phyloP scores from a whole-genome alignment of 257 asterid genomes.

The Cinchona pubescens region DNA sequence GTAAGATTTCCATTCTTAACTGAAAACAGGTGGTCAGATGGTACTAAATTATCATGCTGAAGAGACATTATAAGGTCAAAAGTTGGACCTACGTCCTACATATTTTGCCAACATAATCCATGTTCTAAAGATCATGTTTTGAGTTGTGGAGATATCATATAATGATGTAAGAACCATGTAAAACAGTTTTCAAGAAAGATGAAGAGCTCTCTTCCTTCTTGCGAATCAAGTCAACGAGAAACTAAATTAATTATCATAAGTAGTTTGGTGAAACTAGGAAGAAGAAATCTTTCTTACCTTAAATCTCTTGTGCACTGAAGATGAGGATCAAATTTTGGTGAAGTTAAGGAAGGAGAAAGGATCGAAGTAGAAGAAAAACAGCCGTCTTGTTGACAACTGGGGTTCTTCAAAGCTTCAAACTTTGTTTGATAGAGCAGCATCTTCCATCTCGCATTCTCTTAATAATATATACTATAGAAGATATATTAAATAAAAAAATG shows the following conservation, averaged over 20 bases:
- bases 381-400: conserved; percentile 15
- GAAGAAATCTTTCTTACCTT: conserved; percentile 19
- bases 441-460: conserved; percentile 20
- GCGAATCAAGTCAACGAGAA: conserved; percentile 1
- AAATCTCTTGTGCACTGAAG: not conserved
- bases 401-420: conserved; percentile 6
- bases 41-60: not conserved
- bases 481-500: conserved; percentile 23
- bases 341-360: not conserved
- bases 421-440: conserved; percentile 16
- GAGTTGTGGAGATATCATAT: not conserved
- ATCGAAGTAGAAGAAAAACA: conserved; percentile 1
- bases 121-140: not conserved
- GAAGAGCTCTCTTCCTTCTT: not conserved
- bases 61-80: not conserved
- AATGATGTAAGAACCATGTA: not conserved
- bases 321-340: conserved; percentile 5
- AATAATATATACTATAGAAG: conserved; percentile 28
- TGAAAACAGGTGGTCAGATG: not conserved
- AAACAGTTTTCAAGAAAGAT: not conserved
- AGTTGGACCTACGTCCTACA: too few species aligned
- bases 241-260: not conserved
- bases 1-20: too few species aligned
- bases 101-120: not conserved
- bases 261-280: not conserved